Percentiles rank a stretch among this genome's conserved stretches.
Evolutionary conservation across 2,329 filamentous ascomycete species (phyloP).

Genomic region (Lachnellula suecica): DNA sequence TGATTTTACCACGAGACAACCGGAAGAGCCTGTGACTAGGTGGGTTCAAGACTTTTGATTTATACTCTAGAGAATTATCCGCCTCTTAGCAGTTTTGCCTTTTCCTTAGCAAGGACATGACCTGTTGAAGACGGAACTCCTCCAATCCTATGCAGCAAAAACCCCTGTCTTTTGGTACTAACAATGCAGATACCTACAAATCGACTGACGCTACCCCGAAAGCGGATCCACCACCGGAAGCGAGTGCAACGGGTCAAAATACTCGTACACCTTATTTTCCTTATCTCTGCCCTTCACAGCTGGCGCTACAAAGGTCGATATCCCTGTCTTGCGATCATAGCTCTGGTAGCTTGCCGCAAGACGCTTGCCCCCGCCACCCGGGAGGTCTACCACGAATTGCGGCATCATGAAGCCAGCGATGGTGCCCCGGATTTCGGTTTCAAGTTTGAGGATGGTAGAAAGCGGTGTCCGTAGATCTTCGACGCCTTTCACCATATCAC

Average conservation of each 20-base stretch:
- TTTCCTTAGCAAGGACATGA: too few relatives aligned
- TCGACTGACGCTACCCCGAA: not conserved
- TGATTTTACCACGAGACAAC: too few relatives aligned
- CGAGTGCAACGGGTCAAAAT: slow-evolving; percentile 49
- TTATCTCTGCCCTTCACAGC: slow-evolving; percentile 47
- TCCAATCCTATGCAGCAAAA: too few relatives aligned
- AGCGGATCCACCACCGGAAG: not conserved
- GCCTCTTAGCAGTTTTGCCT: too few relatives aligned
- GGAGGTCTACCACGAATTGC: slow-evolving; percentile 62
- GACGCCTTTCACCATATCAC: slow-evolving; percentile 59
- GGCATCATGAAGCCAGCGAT: slow-evolving; percentile 64
- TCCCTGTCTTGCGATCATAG: slow-evolving; percentile 53
- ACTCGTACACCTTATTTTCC: slow-evolving; percentile 51
- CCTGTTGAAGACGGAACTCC: too few relatives aligned
- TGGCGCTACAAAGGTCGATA: slow-evolving; percentile 56
- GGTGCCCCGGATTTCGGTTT: slow-evolving; percentile 56
- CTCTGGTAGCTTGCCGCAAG: slow-evolving; percentile 51
- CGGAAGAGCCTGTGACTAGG: too few relatives aligned
- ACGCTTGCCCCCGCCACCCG: slow-evolving; percentile 62
- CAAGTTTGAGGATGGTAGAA: slow-evolving; percentile 55
- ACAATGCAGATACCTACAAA: too few relatives aligned
- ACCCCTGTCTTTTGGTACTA: too few relatives aligned
- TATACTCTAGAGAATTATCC: too few relatives aligned
- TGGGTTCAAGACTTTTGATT: too few relatives aligned
- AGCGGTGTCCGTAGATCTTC: slow-evolving; percentile 65